Evolutionary conservation across 495 filamentous ascomycete species (phyloP).

Genomic region (Chlorociboria aeruginascens): DNA sequence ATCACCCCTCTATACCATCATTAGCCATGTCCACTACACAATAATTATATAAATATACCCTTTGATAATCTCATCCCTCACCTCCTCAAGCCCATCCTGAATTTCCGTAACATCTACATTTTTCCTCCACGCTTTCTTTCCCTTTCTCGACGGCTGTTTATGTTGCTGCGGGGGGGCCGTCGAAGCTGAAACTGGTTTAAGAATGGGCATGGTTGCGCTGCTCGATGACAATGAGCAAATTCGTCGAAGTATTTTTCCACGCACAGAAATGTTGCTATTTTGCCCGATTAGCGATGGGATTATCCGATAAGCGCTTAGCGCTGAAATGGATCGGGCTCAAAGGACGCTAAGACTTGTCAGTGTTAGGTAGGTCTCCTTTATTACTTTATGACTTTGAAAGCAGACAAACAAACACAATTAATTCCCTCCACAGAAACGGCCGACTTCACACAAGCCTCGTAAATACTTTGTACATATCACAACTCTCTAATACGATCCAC

Average conservation of each 20-base stretch:
- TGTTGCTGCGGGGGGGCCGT: constrained; percentile 35
- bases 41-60: constrained; percentile 42
- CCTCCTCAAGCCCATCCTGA: constrained; percentile 65
- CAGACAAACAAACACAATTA: not conserved
- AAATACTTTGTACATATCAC: constrained; percentile 3
- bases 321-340: too few relatives aligned
- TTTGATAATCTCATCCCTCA: constrained; percentile 79
- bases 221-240: too few relatives aligned
- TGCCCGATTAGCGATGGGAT: too few relatives aligned
- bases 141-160: constrained; percentile 87
- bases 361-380: too few relatives aligned
- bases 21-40: constrained; percentile 14
- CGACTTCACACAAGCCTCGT: not conserved
- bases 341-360: too few relatives aligned
- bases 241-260: too few relatives aligned
- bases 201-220: constrained; percentile 14
- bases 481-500: not conserved
- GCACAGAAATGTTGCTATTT: too few relatives aligned
- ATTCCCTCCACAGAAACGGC: not conserved
- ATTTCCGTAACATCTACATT: constrained; percentile 88
- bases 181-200: constrained; percentile 19
- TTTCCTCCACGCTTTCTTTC: constrained; percentile 97
- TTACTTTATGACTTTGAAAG: too few relatives aligned
- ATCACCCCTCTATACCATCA: constrained; percentile 55
- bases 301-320: too few relatives aligned